These are phyloP conservation scores for Ilex paraguariensis DNA, from an alignment of 305 asterid genomes.

Conservation along the genomic window DNA sequence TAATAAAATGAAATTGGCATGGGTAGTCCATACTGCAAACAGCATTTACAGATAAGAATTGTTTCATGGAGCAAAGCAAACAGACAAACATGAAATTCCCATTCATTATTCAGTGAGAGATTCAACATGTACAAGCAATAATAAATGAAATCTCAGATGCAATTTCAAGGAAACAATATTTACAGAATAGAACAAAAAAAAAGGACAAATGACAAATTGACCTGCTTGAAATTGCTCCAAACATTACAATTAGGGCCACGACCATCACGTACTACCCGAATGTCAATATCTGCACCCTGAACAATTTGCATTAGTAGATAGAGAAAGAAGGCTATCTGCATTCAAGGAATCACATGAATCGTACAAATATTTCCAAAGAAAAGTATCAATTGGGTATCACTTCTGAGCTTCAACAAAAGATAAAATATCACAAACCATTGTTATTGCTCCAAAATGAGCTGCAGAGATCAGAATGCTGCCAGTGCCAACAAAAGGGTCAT, in stretches of 20 bases:
- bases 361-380: too few species aligned
- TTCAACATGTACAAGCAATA: too few species aligned
- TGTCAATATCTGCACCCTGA: constrained; percentile 99
- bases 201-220: constrained; percentile 5
- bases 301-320: constrained; percentile 28
- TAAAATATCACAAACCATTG: constrained; percentile 68
- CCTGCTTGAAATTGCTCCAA: constrained; percentile 99
- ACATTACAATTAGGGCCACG: constrained; percentile 98
- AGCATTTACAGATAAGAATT: constrained; percentile 4
- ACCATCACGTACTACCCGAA: constrained; percentile 98
- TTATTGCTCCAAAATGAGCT: constrained; percentile 97
- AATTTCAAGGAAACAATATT: too few species aligned
- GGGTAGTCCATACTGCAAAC: constrained; percentile 84
- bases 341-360: too few species aligned
- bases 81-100: neutral
- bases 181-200: neutral
- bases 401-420: constrained; percentile 8
- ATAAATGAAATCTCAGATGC: too few species aligned
- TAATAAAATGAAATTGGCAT: constrained; percentile 38
- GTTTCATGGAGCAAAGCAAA: neutral
- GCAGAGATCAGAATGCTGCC: constrained; percentile 98
- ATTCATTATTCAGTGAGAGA: too few species aligned
- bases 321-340: too few species aligned
- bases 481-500: constrained; percentile 98
- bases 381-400: too few species aligned